Percentiles rank a stretch among this genome's conserved stretches.
These are phyloP conservation scores for Pascua guehoae DNA, from an alignment of 1,284 basidiomycete species.

Conservation along the genomic window DNA sequence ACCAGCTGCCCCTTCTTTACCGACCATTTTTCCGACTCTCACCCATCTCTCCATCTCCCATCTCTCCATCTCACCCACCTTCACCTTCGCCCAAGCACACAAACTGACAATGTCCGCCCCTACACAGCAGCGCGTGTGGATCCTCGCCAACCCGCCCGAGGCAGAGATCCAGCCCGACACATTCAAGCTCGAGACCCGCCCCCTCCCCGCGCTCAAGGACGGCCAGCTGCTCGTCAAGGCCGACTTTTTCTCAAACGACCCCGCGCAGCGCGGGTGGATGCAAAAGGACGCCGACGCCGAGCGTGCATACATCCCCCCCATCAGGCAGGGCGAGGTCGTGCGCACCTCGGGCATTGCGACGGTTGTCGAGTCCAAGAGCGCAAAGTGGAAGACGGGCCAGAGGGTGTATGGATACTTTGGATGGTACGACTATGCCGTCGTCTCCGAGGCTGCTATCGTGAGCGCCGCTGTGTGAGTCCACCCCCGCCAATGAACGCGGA, in stretches of 20 bases:
- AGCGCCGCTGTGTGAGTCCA: constrained; percentile 12
- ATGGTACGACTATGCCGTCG: constrained; percentile 40
- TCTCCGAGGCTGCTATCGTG: constrained; percentile 12
- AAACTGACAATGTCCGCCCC: constrained; percentile 13
- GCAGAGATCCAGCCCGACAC: constrained; percentile 25
- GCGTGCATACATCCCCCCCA: constrained; percentile 7
- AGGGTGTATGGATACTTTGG: constrained; percentile 20
- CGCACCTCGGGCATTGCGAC: constrained; percentile 21
- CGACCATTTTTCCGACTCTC: too few relatives aligned
- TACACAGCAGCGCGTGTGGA: constrained; percentile 23
- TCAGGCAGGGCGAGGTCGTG: constrained; percentile 29
- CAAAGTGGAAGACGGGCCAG: constrained; percentile 30
- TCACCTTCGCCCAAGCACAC: not conserved
- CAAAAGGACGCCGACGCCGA: constrained; percentile 19
- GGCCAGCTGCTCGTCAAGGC: constrained; percentile 34
- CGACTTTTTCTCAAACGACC: constrained; percentile 36
- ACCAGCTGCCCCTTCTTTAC: too few relatives aligned
- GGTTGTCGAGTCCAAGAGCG: constrained; percentile 26
- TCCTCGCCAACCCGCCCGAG: constrained; percentile 29
- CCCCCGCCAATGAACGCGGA: not conserved
- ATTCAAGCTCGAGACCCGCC: constrained; percentile 25
- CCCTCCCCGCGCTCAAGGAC: constrained; percentile 30
- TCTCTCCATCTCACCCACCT: not conserved
- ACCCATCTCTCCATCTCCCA: not conserved
- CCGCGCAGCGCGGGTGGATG: constrained; percentile 41